Evolutionary conservation across 805 yeast species (phyloP).

Genomic region (Peterozyma toletana): DNA sequence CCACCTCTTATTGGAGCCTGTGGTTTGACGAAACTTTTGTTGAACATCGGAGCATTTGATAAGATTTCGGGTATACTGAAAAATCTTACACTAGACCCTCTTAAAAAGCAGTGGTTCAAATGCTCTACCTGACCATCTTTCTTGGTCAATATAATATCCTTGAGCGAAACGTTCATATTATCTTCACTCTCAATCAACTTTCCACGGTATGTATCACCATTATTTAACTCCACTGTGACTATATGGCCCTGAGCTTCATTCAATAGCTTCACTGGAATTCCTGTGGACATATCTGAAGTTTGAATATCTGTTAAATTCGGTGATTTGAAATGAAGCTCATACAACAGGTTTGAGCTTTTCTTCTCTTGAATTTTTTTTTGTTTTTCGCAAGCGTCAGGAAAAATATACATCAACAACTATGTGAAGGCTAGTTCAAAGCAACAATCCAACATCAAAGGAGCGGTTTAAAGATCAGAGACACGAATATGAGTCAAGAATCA

Average conservation of each 20-base stretch:
- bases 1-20: conserved; percentile 55
- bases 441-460: not conserved
- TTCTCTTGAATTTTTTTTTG: too few relatives aligned
- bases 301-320: not conserved
- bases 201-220: conserved; percentile 87
- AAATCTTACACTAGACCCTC: conserved; percentile 87
- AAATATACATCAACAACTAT: too few relatives aligned
- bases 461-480: not conserved
- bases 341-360: too few relatives aligned
- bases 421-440: not conserved
- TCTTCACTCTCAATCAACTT: conserved; percentile 78
- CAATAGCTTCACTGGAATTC: conserved; percentile 79
- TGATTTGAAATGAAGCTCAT: not conserved
- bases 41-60: conserved; percentile 83
- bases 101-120: conserved; percentile 77
- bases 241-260: conserved; percentile 89
- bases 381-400: not conserved
- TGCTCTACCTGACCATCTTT: conserved; percentile 69
- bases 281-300: conserved; percentile 41
- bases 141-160: conserved; percentile 75
- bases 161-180: conserved; percentile 85
- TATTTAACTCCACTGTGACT: conserved; percentile 71
- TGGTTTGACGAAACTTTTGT: conserved; percentile 46
- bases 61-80: conserved; percentile 85
- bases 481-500: not conserved